Percentiles rank a stretch among this genome's conserved stretches.
Evolutionary conservation across 495 filamentous ascomycete genomes (phyloP).

Genomic region (Penicillium argentinense): DNA sequence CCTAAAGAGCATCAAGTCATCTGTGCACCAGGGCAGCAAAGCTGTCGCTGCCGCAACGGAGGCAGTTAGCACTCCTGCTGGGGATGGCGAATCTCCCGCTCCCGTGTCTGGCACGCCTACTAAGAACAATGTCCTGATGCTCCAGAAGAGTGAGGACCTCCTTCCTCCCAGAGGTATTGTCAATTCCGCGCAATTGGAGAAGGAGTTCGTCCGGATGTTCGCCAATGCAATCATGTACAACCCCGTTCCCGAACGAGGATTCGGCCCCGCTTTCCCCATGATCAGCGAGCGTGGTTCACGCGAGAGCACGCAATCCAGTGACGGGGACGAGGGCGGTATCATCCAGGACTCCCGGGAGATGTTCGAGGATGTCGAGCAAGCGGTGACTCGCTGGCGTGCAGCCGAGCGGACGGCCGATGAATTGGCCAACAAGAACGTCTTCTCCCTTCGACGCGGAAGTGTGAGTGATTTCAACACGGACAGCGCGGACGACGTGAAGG

Average conservation of each 20-base stretch:
- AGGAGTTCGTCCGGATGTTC: constrained; percentile 96
- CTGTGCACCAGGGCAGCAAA: constrained; percentile 74
- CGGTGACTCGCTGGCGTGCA: constrained; percentile 57
- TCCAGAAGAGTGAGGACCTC: constrained; percentile 70
- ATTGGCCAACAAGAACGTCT: constrained; percentile 40
- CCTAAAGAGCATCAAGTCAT: constrained; percentile 79
- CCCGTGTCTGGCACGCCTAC: constrained; percentile 33
- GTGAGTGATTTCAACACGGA: constrained; percentile 45
- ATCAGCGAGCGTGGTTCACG: constrained; percentile 36
- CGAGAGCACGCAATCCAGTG: constrained; percentile 46
- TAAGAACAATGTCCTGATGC: constrained; percentile 44
- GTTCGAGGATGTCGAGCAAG: constrained; percentile 73
- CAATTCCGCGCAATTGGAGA: constrained; percentile 91
- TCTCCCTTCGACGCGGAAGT: constrained; percentile 43
- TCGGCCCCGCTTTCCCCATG: constrained; percentile 61
- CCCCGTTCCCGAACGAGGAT: constrained; percentile 66
- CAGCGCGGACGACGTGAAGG: constrained; percentile 42
- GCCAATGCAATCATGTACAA: constrained; percentile 99
- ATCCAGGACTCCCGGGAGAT: constrained; percentile 81
- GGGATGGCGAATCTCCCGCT: constrained; percentile 44
- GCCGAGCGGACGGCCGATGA: constrained; percentile 53
- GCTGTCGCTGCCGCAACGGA: constrained; percentile 65
- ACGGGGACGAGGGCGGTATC: constrained; percentile 72
- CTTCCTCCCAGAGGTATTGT: constrained; percentile 88
- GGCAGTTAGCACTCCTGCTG: constrained; percentile 46